These are phyloP conservation scores for Colletotrichum karsti DNA, from an alignment of 2,329 filamentous ascomycete genomes.

Conservation along the genomic window DNA sequence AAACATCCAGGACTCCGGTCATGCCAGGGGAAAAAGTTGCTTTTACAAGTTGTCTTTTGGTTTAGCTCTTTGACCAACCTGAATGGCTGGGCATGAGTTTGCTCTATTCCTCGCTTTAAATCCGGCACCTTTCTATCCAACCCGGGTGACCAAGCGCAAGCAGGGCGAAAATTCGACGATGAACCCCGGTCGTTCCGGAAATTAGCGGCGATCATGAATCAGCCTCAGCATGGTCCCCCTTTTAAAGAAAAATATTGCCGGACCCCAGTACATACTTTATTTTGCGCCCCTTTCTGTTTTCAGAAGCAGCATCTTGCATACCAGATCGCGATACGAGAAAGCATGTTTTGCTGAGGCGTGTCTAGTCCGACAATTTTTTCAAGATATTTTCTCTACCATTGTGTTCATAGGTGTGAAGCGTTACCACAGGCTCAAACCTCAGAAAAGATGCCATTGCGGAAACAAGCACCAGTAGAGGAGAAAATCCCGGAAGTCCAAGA, in stretches of 20 bases:
- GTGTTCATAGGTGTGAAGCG: not conserved
- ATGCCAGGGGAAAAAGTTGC: no score
- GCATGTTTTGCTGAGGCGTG: slow-evolving; percentile 2
- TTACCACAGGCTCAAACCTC: not conserved
- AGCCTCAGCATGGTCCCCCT: slow-evolving; percentile 12
- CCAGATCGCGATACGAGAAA: not conserved
- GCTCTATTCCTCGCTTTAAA: no score
- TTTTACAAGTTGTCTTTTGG: no score
- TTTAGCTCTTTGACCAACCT: no score
- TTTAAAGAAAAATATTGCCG: slow-evolving; percentile 3
- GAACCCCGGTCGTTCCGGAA: slow-evolving; percentile 18
- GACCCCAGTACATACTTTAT: not conserved
- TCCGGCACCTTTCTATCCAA: not conserved
- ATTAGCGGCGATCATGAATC: slow-evolving; percentile 15
- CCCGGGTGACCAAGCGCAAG: slow-evolving; percentile 4
- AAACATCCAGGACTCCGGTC: no score
- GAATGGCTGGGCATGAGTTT: no score
- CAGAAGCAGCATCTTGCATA: not conserved
- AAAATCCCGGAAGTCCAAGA: not conserved
- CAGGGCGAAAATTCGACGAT: slow-evolving; percentile 2
- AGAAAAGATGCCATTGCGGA: slow-evolving; percentile 1
- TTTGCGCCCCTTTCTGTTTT: not conserved
- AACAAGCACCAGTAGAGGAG: not conserved
- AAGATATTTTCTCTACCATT: not conserved
- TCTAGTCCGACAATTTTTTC: not conserved